Evolutionary conservation across 163 green algal species (phyloP), one percentile per base, ranked within the genome.

Genomic region (Botryococcus braunii): DNA sequence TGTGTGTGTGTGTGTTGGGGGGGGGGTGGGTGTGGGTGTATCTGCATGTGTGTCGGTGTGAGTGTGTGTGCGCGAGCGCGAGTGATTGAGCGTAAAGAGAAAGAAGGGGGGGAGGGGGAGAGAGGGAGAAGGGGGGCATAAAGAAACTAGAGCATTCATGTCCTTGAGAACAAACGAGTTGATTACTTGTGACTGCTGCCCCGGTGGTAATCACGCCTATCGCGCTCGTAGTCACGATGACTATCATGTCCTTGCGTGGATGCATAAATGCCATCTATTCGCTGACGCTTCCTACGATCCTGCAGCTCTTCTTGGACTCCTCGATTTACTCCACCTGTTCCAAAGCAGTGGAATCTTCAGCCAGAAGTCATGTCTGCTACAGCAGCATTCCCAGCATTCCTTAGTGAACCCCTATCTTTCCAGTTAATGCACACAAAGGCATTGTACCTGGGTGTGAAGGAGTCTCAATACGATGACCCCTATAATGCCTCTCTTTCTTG

Each of bases 401-500:
- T 37, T 62, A 27, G 52, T 27, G 21, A 62, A 8, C 8, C 8
- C 17, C 8, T 62, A 38, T 37, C 25, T 27, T 27, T 27, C 34
- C 25, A 8, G 8, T 27, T 11, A 62, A 62, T 11, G 17, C 25
- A 27, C 52, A 25, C 34, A 8, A 62, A 62, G 52, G 1, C 1
- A 43, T 23, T 1, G 25, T n/a, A 81, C 84, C 87, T 40, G 88
- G 86, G 63, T 92, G 83, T 1, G 83, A 92, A 11, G 90, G 90
- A 8, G 90, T 96, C 2, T 94, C 90, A 2, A 88, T 62, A 7
- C 85, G 80, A 74, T 84, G 76, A 4, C 79, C 81, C 0, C 90
- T 74, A 75, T 90, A 94, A 25, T 85, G 82, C 9, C 89, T 75
- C 75, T 86, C 66, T 23, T 78, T 66, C 31, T 27, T 50, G 23